A percentile compares a stretch with the other conserved stretches of the same genome.
Conservation (phyloP, 257 asterid species). For the Solanum paucissectum region DNA sequence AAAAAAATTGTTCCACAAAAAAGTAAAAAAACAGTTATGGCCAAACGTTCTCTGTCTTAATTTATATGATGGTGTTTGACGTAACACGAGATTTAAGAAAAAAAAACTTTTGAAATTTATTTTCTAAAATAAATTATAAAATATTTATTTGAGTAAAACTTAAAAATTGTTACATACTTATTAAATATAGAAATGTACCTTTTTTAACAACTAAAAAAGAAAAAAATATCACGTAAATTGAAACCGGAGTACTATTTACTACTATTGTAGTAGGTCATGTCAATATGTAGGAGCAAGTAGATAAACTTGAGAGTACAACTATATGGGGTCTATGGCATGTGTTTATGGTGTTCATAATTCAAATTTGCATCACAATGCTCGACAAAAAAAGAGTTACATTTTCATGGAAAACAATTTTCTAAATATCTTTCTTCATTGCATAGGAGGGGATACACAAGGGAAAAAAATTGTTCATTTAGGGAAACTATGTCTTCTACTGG, state of each 20-base stretch:
- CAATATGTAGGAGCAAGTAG: neutral
- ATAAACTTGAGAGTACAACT: neutral
- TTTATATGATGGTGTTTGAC: neutral
- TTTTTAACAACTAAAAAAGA: rapidly evolving
- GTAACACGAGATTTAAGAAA: no score
- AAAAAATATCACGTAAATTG: no score
- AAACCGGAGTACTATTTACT: rapidly evolving
- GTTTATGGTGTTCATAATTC: neutral
- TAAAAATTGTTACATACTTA: no score
- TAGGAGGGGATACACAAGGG: neutral
- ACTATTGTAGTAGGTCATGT: neutral
- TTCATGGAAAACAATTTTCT: neutral
- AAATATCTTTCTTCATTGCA: neutral
- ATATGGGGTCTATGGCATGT: neutral
- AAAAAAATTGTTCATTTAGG: neutral
- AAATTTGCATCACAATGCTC: neutral
- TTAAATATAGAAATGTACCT: rapidly evolving
- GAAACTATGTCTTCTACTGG: neutral
- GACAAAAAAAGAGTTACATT: neutral
- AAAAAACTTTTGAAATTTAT: no score
- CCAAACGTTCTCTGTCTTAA: no score
- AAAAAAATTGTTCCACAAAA: no score
- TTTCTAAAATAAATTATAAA: no score
- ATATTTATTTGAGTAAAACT: no score
- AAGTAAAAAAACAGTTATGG: no score